Evolutionary conservation across 768 basidiomycete genomes (phyloP), one percentile per base, ranked within the genome.

Genomic region (Tylopilus felleus): DNA sequence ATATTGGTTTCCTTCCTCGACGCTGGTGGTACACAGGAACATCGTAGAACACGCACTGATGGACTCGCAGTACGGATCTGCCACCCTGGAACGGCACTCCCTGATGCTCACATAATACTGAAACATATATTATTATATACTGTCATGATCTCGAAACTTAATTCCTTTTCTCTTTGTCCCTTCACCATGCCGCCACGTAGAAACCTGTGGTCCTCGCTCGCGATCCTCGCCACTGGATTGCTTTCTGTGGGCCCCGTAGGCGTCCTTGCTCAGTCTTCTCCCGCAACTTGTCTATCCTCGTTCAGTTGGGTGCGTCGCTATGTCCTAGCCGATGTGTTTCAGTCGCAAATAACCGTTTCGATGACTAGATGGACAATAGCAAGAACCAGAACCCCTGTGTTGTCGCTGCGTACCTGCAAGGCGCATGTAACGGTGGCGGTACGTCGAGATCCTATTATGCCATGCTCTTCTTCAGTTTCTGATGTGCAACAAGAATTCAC

Each of bases 331-430:
- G 5, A 5, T 21, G 3, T 17, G n/a, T 33, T n/a, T 45, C 38
- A 10, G 36, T 23, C 22, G 52, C 13, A 38, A 57, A 14, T 40
- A 21, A 22, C 13, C 33, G 17, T 40, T 52, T 43, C 25, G 7
- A 31, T 35, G 48, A 28, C 14, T 22, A 70, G 68, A 68, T 72
- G 69, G 13, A 46, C 45, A 83, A 83, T 52, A 78, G 77, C 22
- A 71, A 73, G 47, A 65, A 65, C 41, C 74, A 81, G 55, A 77
- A 66, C n/a, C 78, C 80, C 21, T 82, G 80, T 57, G 43, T 71
- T 16, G 65, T 82, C 21, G 67, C 78, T 14, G 73, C 79, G 2
- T 74, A 73, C 38, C 63, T 81, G 2, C 61, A 77, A 36, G 69
- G 75, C 21, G 71, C 72, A 1, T 82, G 80, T 45, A 72, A 60